Base-by-base conservation (phyloP, 202 grass and related monocot genomes). In the Miscanthus sacchariflorus region DNA sequence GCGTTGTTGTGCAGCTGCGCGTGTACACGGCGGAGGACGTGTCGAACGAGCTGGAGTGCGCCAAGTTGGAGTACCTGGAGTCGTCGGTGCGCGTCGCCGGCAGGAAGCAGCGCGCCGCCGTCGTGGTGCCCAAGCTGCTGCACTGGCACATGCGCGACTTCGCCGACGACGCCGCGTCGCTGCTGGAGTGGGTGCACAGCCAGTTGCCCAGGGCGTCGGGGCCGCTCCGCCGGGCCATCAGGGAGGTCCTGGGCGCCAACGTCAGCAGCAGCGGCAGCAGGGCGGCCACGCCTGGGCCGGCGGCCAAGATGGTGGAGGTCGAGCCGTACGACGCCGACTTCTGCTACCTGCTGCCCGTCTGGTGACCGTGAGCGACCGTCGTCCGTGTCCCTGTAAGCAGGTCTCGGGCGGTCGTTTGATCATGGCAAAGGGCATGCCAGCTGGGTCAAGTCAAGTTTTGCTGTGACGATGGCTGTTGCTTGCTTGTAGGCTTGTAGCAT, bases 121-220 rank as follows among this genome's bases (percentile, higher is more conserved):
- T 91, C 9, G 7, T 85, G n/a, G 9, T 99, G 28, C 96, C 94
- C 7, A 95, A 89, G 82, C 94, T 98, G 77, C 86, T 98, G 42
- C 88, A 93, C 86, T 98, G 92, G 94, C 94, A 98, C 89, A 98
- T 92, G 96, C 83, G 89, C 28, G 91, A 95, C 83, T 98, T 98
- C 74, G 94, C 96, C 48, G 94, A 99, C 81, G 91, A 95, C 68
- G 88, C 76, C 18, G 96, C 93, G 72, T 96, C 96, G 44, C 86
- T 98, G 67, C 80, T 98, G 14, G 96, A 98, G 87, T 98, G 96
- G 96, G 87, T 95, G 9, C 90, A 98, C 86, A 98, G 96, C 84
- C 96, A 98, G 83, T 88, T 98, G 63, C 96, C 94, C 0, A 70
- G 83, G 46, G 66, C 45, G 35, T 72, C 91, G 61, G 75, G 77